Evolutionary conservation across 2,329 filamentous ascomycete genomes (phyloP), one percentile per base, ranked within the genome.

Genomic region (Phyllosticta paracitricarpa): DNA sequence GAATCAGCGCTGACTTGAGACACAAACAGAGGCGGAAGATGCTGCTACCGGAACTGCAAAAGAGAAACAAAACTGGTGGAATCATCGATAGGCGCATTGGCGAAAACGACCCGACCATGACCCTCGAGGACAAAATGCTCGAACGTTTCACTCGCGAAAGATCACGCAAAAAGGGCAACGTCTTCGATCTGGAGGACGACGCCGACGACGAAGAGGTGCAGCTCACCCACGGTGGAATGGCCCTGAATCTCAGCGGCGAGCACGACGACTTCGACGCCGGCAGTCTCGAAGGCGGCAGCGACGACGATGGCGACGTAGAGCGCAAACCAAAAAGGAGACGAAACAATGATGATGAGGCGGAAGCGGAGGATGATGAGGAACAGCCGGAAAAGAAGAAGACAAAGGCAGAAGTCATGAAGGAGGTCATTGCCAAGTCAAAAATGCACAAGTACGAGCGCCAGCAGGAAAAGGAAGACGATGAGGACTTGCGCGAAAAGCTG

Each of bases 391-490:
- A 88, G 63, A 97, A 96, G 75, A 99, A 97, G 78, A 87, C 87
- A 2, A 97, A 97, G 76, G 89, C 94, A 59, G 94, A 99, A 74
- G 89, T 99, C 57, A 97, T 97, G 90, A 89, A 96, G 69, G 95
- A 99, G 74, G 82, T 99, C 64, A 97, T 99, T 66, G 90, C 92
- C 63, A 99, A 99, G 76, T 97, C 93, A 0, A 99, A 99, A 72
- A 81, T 89, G 64, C 84, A 97, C 81, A 97, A 96, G 76, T 92
- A 93, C 70, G 92, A 97, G 76, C 86, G 94, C 51, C 94, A 99
- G 75, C 87, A 90, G 63, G 85, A 85, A 28, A 97, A 96, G 71
- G 94, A 97, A 64, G 91, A 94, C 57, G 94, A 99, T 67, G 91
- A 95, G 57, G 93, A 96, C 66, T 75, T 97, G 59, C 83, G 91